Evolutionary conservation across 208 protist genomes (phyloP).

Genomic region (Trypanosoma avium): DNA sequence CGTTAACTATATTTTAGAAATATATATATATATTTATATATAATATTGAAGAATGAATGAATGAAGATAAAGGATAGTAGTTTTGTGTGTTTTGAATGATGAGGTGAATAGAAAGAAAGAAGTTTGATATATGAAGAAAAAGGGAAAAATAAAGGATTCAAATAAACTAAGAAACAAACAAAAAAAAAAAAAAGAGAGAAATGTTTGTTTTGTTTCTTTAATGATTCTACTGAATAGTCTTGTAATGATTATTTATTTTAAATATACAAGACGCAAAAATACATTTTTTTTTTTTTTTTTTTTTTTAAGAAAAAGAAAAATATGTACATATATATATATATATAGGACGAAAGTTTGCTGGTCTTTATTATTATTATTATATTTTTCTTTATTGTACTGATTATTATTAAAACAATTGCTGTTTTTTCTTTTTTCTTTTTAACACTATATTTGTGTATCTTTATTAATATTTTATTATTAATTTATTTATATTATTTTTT

Average conservation of each 20-base stretch:
- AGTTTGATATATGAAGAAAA: background rate
- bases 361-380: no score
- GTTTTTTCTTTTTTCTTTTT: constrained; percentile 4
- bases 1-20: constrained; percentile 69
- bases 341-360: no score
- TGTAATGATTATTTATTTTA: no score
- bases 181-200: constrained; percentile 9
- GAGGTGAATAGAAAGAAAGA: constrained; percentile 7
- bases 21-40: constrained; percentile 1
- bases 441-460: no score
- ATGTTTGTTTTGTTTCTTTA: no score
- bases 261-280: no score
- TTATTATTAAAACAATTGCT: no score
- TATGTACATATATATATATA: no score
- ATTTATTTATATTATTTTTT: background rate
- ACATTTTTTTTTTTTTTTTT: no score
- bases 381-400: no score
- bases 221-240: no score
- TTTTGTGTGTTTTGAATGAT: background rate
- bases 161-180: background rate
- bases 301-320: no score
- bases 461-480: background rate
- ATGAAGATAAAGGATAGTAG: background rate
- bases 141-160: background rate
- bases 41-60: background rate